These are phyloP conservation scores for Talaromyces funiculosus DNA, from an alignment of 2,329 filamentous ascomycete genomes.

Conservation along the genomic window DNA sequence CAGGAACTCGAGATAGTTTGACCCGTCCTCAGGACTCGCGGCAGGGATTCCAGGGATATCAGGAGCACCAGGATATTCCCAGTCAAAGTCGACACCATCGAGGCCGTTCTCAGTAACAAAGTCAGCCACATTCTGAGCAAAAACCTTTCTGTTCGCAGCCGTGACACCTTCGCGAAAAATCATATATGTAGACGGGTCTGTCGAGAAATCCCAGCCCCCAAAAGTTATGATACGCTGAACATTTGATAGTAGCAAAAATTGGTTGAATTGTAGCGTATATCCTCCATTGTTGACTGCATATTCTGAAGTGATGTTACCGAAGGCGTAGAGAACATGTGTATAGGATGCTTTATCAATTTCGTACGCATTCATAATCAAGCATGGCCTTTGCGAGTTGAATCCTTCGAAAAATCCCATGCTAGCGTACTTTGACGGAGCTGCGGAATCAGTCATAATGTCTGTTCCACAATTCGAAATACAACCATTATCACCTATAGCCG, in stretches of 20 bases:
- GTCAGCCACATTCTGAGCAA: slow-evolving; percentile 30
- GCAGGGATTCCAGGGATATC: slow-evolving; percentile 35
- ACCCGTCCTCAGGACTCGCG: slow-evolving; percentile 23
- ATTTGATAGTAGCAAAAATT: too few relatives aligned
- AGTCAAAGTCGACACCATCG: slow-evolving; percentile 36
- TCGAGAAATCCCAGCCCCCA: slow-evolving; percentile 44
- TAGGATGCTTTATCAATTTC: too few relatives aligned
- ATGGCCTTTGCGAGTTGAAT: slow-evolving; percentile 25
- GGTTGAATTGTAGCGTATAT: too few relatives aligned
- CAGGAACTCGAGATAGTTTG: slow-evolving; percentile 26
- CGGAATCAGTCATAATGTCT: slow-evolving; percentile 25
- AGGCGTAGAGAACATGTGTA: too few relatives aligned
- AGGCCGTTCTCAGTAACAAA: slow-evolving; percentile 33
- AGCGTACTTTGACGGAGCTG: slow-evolving; percentile 13
- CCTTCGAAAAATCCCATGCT: slow-evolving; percentile 30
- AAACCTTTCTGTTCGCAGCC: slow-evolving; percentile 34
- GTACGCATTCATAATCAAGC: too few relatives aligned
- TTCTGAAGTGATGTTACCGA: too few relatives aligned
- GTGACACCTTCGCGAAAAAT: slow-evolving; percentile 36
- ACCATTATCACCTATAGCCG: slow-evolving; percentile 27
- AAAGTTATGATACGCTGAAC: slow-evolving; percentile 41
- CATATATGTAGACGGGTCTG: slow-evolving; percentile 30
- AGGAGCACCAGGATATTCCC: slow-evolving; percentile 22
- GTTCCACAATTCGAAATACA: slow-evolving; percentile 41
- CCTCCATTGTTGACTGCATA: neutral